Percentiles rank a stretch among this genome's conserved stretches.
phyloP scores from a whole-genome alignment of 176 grass and related monocot species.

The Lolium rigidum region DNA sequence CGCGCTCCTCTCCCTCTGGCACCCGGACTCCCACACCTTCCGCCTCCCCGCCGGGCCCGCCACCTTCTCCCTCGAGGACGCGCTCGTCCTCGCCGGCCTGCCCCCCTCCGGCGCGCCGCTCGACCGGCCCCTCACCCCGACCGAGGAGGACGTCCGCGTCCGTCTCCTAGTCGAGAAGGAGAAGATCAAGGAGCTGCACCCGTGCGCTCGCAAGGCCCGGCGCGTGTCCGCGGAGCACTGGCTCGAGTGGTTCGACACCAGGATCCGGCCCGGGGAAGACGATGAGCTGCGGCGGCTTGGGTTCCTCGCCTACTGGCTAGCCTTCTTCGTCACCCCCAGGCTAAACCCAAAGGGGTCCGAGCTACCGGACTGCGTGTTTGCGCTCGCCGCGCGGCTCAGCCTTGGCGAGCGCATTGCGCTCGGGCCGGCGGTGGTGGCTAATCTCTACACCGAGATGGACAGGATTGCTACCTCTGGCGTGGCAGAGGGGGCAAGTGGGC shows the following conservation, averaged over 20 bases:
- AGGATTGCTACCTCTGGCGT: conserved; percentile 8
- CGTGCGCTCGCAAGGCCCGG: conserved; percentile 40
- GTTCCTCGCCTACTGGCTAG: conserved; percentile 68
- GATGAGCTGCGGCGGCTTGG: conserved; percentile 56
- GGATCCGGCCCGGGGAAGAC: conserved; percentile 48
- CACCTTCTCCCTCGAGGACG: conserved; percentile 66
- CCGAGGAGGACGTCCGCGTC: conserved; percentile 47
- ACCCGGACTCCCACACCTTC: conserved; percentile 41
- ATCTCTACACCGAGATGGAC: conserved; percentile 61
- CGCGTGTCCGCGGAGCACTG: conserved; percentile 51
- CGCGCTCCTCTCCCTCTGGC: conserved; percentile 52
- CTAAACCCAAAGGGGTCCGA: conserved; percentile 24
- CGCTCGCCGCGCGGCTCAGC: conserved; percentile 55
- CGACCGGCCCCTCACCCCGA: conserved; percentile 33
- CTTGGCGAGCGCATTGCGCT: conserved; percentile 59
- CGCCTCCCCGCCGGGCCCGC: conserved; percentile 49
- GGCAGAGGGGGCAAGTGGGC: background rate
- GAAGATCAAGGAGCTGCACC: conserved; percentile 67
- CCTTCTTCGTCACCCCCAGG: conserved; percentile 44
- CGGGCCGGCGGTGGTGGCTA: conserved; percentile 47
- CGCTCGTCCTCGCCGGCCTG: conserved; percentile 51
- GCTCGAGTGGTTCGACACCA: conserved; percentile 64
- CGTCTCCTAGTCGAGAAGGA: conserved; percentile 64
- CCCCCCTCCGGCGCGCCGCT: conserved; percentile 52
- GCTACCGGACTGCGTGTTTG: conserved; percentile 42